phyloP scores from a whole-genome alignment of 495 filamentous ascomycete genomes.

The Penicillium alfredii region DNA sequence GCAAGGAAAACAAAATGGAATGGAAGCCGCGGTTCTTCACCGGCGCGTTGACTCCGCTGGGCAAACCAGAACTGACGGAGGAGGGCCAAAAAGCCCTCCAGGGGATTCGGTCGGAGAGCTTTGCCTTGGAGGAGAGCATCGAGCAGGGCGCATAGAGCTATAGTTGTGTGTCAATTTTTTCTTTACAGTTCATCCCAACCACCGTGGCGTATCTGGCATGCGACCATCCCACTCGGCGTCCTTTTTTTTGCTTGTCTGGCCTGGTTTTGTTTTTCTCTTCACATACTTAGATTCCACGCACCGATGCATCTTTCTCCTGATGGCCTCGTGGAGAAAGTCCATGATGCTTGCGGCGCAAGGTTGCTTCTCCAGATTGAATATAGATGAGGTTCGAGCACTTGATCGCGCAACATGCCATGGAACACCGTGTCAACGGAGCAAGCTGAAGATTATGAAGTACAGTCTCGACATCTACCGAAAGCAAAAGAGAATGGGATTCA shows the following conservation, averaged over 20 bases:
- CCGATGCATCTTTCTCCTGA: background rate
- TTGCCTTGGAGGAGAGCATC: conserved; percentile 45
- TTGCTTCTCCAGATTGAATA: too few species aligned
- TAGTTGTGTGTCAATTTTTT: conserved; percentile 7
- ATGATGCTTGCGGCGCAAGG: too few species aligned
- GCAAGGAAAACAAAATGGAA: conserved; percentile 55
- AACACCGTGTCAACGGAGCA: too few species aligned
- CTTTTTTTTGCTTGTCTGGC: conserved; percentile 1
- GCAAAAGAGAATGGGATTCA: too few species aligned
- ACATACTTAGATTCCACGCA: conserved; percentile 19
- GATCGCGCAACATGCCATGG: too few species aligned
- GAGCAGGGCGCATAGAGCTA: conserved; percentile 35
- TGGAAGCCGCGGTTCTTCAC: conserved; percentile 93
- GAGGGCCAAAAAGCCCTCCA: conserved; percentile 67
- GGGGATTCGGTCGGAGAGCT: conserved; percentile 59
- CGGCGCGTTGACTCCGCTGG: conserved; percentile 61
- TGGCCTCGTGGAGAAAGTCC: too few species aligned
- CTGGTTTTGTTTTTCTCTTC: conserved; percentile 1
- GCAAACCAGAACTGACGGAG: conserved; percentile 72
- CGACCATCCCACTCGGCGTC: conserved; percentile 19
- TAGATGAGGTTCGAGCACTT: too few species aligned
- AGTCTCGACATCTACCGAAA: too few species aligned
- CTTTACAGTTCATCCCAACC: conserved; percentile 7
- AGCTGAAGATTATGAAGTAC: too few species aligned
- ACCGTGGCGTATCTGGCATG: conserved; percentile 29